phyloP scores from a whole-genome alignment of 176 grass and related monocot genomes.

The Triticum dicoccoides region DNA sequence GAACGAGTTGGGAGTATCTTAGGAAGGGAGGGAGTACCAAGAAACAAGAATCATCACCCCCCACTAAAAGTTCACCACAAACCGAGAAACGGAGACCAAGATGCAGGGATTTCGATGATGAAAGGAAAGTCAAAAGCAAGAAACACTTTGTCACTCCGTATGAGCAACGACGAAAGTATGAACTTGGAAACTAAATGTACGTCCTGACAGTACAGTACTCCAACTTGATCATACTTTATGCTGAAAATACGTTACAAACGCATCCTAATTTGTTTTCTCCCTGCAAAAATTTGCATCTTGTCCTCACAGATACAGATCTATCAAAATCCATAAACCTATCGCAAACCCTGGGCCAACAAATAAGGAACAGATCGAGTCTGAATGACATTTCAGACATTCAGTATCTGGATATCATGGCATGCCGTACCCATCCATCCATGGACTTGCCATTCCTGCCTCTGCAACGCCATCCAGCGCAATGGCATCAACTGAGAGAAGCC shows the following conservation, averaged over 20 bases:
- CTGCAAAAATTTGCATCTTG: not conserved
- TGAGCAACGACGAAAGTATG: not conserved
- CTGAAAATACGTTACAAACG: conserved; percentile 3
- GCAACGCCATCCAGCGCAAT: conserved; percentile 32
- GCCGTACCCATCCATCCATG: too few species aligned
- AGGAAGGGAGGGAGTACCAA: too few species aligned
- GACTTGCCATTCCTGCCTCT: not conserved
- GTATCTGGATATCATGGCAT: too few species aligned
- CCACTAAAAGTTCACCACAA: conserved; percentile 3
- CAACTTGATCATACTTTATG: conserved; percentile 6
- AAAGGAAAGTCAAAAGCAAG: conserved; percentile 44
- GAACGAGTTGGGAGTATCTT: too few species aligned
- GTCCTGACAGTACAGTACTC: not conserved
- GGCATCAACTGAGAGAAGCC: conserved; percentile 1
- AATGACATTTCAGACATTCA: not conserved
- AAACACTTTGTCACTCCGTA: not conserved
- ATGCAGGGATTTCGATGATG: conserved; percentile 44
- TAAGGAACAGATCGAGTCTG: not conserved
- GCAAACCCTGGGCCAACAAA: not conserved
- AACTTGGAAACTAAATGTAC: not conserved
- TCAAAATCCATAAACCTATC: conserved; percentile 8
- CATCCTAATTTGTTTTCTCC: not conserved
- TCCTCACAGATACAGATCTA: conserved; percentile 7
- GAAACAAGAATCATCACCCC: too few species aligned
- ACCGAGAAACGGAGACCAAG: conserved; percentile 34